Conservation (phyloP, 2,329 filamentous ascomycete genomes). For the Berkeleyomyces rouxiae region DNA sequence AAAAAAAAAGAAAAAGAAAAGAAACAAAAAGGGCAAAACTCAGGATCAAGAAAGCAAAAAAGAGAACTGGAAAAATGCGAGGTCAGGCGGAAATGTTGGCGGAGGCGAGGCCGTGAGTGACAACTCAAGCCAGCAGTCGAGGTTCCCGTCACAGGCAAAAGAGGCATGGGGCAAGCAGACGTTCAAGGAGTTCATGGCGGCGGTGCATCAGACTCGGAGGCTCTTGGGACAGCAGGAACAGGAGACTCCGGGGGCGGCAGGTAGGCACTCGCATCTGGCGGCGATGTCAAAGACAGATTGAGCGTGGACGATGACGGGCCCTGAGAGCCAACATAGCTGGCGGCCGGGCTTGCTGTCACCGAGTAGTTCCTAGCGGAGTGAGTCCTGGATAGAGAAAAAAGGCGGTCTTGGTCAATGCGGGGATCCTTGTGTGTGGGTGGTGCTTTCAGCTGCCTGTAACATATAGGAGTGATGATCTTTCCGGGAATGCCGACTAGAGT, state of each 20-base stretch:
- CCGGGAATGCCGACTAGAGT: neutral
- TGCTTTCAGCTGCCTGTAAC: neutral
- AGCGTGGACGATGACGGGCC: neutral
- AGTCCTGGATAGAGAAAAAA: slow-evolving; percentile 12
- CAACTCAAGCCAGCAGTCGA: neutral
- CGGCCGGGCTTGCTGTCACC: slow-evolving; percentile 6
- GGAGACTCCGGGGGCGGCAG: neutral
- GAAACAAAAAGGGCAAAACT: neutral
- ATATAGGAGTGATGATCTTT: neutral
- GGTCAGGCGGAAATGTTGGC: neutral
- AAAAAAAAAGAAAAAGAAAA: neutral
- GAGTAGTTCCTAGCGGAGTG: slow-evolving; percentile 3
- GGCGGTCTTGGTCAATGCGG: slow-evolving; percentile 12
- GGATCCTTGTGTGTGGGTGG: slow-evolving; percentile 2
- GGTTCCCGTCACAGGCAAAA: neutral
- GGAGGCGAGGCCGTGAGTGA: neutral
- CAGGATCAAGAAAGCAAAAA: neutral
- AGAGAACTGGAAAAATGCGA: neutral
- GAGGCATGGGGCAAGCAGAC: neutral
- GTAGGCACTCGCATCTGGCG: neutral
- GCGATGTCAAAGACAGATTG: neutral
- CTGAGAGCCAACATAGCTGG: slow-evolving; percentile 3
- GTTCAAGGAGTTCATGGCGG: neutral
- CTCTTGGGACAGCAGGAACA: neutral
- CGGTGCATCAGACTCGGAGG: neutral